phyloP scores from a whole-genome alignment of 2,329 filamentous ascomycete species.

The Calonectria honghensis region DNA sequence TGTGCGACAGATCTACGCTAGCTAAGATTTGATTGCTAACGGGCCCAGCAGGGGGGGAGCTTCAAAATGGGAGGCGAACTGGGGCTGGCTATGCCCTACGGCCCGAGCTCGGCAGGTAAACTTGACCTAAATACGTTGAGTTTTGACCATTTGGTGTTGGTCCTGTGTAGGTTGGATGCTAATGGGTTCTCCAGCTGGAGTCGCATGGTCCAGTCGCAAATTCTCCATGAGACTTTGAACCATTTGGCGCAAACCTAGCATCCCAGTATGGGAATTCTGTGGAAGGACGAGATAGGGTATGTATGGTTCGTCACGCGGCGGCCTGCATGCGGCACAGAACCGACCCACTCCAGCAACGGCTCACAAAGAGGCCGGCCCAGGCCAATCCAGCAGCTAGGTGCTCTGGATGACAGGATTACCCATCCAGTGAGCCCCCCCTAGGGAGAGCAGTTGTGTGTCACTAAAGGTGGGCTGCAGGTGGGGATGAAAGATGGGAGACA shows the following conservation, averaged over 20 bases:
- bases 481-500: constrained; percentile 35
- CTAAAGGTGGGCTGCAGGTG: constrained; percentile 34
- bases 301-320: constrained; percentile 55
- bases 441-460: constrained; percentile 40
- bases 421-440: constrained; percentile 39
- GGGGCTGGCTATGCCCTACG: constrained; percentile 38
- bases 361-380: constrained; percentile 39
- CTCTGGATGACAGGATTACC: constrained; percentile 47
- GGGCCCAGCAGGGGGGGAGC: constrained; percentile 44
- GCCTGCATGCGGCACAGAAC: constrained; percentile 53
- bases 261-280: constrained; percentile 41
- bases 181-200: constrained; percentile 29
- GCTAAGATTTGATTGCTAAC: constrained; percentile 55
- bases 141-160: constrained; percentile 42
- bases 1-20: constrained; percentile 57
- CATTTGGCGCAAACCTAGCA: constrained; percentile 32
- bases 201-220: constrained; percentile 16
- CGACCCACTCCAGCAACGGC: constrained; percentile 52
- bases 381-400: constrained; percentile 39
- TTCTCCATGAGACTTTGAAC: constrained; percentile 33
- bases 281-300: constrained; percentile 40
- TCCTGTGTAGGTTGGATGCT: constrained; percentile 37
- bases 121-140: constrained; percentile 41
- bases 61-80: constrained; percentile 42
- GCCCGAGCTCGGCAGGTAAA: constrained; percentile 40